Evolutionary conservation across 208 protist genomes (phyloP).

Genomic region (Acanthamoeba culbertsoni): DNA sequence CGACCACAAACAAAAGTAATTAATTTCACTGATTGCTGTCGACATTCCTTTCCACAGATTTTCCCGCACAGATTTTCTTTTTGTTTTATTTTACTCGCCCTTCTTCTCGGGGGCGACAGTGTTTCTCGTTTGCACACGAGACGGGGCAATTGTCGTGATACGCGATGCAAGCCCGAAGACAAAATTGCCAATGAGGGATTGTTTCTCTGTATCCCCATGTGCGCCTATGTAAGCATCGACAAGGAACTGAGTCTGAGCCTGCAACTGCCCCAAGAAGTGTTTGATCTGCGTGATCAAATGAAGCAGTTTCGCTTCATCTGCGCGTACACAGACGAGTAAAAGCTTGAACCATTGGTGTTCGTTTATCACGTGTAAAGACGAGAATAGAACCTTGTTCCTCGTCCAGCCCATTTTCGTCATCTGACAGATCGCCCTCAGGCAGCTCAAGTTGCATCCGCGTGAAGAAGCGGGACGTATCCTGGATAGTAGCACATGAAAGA

Average conservation of each 20-base stretch:
- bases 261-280: background rate
- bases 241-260: background rate
- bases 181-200: background rate
- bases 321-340: background rate
- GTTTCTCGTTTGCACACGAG: no score
- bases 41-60: background rate
- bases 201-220: background rate
- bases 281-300: background rate
- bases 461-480: background rate
- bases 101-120: no score
- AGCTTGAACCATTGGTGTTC: background rate
- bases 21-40: background rate
- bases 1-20: background rate
- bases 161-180: background rate
- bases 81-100: no score
- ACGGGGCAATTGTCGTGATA: background rate
- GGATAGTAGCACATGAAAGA: background rate
- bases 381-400: background rate
- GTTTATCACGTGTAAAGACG: background rate
- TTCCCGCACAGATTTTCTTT: background rate
- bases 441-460: background rate
- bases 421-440: background rate
- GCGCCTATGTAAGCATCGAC: background rate
- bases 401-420: background rate
- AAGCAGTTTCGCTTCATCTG: background rate